phyloP scores from a whole-genome alignment of 2,329 filamentous ascomycete genomes.

The Colletotrichum australisinense region DNA sequence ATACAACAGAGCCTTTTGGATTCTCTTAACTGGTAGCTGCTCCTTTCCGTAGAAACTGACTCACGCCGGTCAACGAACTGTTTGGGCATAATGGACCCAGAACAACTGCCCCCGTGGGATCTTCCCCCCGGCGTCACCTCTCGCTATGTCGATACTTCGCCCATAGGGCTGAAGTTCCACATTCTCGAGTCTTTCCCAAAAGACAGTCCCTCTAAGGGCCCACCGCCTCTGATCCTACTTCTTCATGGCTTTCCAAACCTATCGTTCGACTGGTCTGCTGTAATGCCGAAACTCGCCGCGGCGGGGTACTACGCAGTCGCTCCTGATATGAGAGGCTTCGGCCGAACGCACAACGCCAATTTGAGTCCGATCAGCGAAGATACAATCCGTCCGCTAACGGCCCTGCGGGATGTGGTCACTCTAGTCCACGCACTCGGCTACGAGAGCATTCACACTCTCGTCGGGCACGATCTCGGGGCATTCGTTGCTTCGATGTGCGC shows the following conservation, averaged over 20 bases:
- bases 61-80: background rate
- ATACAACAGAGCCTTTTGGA: background rate
- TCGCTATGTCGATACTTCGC: slow-evolving; percentile 60
- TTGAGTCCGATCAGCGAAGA: slow-evolving; percentile 47
- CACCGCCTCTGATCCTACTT: slow-evolving; percentile 66
- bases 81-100: background rate
- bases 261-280: slow-evolving; percentile 76
- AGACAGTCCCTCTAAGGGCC: slow-evolving; percentile 41
- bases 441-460: slow-evolving; percentile 65
- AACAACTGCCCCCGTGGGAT: background rate
- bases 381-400: slow-evolving; percentile 57
- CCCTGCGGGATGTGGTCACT: slow-evolving; percentile 71
- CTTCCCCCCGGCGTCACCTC: slow-evolving; percentile 66
- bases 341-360: slow-evolving; percentile 58
- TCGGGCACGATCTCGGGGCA: slow-evolving; percentile 76
- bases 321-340: slow-evolving; percentile 76
- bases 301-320: slow-evolving; percentile 75
- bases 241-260: slow-evolving; percentile 77
- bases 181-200: slow-evolving; percentile 62
- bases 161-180: slow-evolving; percentile 71
- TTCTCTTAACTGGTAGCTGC: background rate
- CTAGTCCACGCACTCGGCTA: slow-evolving; percentile 72
- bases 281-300: slow-evolving; percentile 68
- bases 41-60: background rate
- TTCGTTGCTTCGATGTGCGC: slow-evolving; percentile 69